These are phyloP conservation scores for Cordia subcordata DNA, from an alignment of 257 asterid genomes.

Conservation along the genomic window DNA sequence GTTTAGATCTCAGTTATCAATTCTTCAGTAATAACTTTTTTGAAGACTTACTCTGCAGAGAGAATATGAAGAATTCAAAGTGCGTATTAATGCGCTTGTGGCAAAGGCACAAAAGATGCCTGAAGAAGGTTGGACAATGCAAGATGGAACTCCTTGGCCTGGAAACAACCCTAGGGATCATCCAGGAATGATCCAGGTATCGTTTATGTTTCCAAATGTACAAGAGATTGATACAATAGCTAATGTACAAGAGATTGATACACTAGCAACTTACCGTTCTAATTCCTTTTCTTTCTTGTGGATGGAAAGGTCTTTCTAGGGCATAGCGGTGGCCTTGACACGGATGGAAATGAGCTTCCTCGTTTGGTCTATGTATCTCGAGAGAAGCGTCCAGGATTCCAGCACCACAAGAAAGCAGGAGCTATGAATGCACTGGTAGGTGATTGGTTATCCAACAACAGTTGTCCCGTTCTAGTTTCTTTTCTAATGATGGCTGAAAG, in stretches of 20 bases:
- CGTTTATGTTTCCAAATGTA: slow-evolving; percentile 4
- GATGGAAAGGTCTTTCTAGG: slow-evolving; percentile 62
- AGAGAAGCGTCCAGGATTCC: slow-evolving; percentile 82
- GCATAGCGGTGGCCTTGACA: slow-evolving; percentile 61
- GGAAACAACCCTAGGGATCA: slow-evolving; percentile 86
- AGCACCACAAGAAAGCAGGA: slow-evolving; percentile 89
- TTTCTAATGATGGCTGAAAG: too few relatives aligned
- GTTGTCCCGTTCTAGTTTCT: too few relatives aligned
- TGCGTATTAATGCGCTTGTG: slow-evolving; percentile 73
- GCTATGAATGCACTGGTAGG: slow-evolving; percentile 57
- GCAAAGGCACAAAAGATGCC: slow-evolving; percentile 83
- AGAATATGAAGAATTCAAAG: slow-evolving; percentile 84
- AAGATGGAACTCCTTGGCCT: slow-evolving; percentile 90
- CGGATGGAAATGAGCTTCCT: slow-evolving; percentile 78
- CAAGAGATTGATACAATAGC: not conserved
- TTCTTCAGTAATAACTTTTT: not conserved
- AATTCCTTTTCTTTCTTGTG: slow-evolving; percentile 1
- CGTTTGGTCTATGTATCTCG: slow-evolving; percentile 79
- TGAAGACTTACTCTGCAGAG: slow-evolving; percentile 41
- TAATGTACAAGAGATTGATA: not conserved
- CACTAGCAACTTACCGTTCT: not conserved
- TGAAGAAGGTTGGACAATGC: slow-evolving; percentile 95
- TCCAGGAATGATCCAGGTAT: slow-evolving; percentile 96
- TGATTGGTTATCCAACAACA: not conserved
- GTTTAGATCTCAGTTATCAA: not conserved